phyloP scores from a whole-genome alignment of 345 rosid species.

The Pelargonium nanum region DNA sequence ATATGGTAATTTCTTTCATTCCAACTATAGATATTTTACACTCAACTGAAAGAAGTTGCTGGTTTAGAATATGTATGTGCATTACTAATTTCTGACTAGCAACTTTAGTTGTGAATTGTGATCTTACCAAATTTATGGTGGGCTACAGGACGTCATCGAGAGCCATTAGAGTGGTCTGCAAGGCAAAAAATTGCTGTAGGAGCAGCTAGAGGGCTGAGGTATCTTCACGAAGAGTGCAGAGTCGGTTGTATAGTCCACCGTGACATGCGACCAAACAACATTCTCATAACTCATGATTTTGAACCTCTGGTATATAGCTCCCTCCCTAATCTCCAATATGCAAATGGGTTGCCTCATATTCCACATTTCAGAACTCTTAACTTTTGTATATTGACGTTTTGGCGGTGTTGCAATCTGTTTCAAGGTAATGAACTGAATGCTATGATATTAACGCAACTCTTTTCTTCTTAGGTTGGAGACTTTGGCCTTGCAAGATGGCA shows the following conservation, averaged over 20 bases:
- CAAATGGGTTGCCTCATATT: neutral
- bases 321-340: neutral
- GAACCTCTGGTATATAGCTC: constrained; percentile 96
- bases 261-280: constrained; percentile 98
- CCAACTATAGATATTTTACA: neutral
- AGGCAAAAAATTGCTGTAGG: constrained; percentile 95
- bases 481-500: constrained; percentile 99
- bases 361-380: no score
- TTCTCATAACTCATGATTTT: constrained; percentile 94
- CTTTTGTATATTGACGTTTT: no score
- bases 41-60: neutral
- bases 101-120: neutral
- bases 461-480: constrained; percentile 72
- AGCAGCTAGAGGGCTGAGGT: constrained; percentile 95
- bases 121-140: constrained; percentile 7
- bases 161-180: constrained; percentile 77
- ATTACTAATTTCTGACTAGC: neutral
- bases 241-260: constrained; percentile 99
- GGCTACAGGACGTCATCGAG: constrained; percentile 52
- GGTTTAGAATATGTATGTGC: neutral
- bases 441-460: constrained; percentile 4
- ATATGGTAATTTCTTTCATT: constrained; percentile 46
- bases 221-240: constrained; percentile 99
- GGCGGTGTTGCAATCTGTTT: neutral
- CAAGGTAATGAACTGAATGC: neutral